These are phyloP conservation scores for Yarrowia sp. DNA, from an alignment of 805 yeast genomes.

Conservation along the genomic window DNA sequence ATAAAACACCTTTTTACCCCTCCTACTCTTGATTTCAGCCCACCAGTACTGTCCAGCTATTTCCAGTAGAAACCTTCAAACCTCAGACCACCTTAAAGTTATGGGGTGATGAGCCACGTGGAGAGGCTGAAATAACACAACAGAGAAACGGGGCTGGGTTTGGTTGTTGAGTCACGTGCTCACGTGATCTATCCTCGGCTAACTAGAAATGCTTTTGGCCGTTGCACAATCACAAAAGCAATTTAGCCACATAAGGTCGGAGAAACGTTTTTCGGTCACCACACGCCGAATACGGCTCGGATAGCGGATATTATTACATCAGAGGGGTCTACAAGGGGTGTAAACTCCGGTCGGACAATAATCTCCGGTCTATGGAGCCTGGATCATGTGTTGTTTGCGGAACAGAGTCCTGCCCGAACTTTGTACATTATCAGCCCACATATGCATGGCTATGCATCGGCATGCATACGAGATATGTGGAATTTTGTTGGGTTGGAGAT, in stretches of 20 bases:
- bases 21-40: background rate
- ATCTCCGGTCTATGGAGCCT: background rate
- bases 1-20: too few species aligned
- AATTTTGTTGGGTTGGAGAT: background rate
- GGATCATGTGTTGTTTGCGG: background rate
- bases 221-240: conserved; percentile 3
- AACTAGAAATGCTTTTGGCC: background rate
- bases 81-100: conserved; percentile 3
- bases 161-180: background rate
- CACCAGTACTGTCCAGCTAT: too few species aligned
- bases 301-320: too few species aligned
- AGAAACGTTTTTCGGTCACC: background rate
- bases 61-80: background rate
- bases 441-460: conserved; percentile 14
- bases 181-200: background rate
- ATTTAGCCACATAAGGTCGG: background rate
- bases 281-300: too few species aligned
- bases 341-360: background rate
- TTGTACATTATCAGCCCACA: conserved; percentile 19
- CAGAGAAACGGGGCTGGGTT: background rate
- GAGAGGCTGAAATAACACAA: background rate
- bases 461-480: conserved; percentile 5
- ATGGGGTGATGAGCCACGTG: conserved; percentile 11
- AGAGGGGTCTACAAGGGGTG: too few species aligned
- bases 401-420: background rate